Conservation (phyloP, 1,284 basidiomycete genomes). For the Termitomyces sp. region DNA sequence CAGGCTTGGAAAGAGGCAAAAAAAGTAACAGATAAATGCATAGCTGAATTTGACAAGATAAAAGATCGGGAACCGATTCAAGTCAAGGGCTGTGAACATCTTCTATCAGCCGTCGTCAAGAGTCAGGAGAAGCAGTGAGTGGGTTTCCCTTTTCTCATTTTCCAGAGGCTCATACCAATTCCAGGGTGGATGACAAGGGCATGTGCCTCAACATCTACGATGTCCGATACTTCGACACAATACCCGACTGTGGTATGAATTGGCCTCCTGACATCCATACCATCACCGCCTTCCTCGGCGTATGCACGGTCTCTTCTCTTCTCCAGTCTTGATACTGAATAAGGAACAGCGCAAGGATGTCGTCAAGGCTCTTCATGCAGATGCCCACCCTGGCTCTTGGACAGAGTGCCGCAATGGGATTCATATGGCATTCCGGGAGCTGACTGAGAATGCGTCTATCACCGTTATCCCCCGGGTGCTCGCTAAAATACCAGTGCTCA, state of each 20-base stretch:
- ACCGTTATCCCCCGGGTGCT: constrained; percentile 78
- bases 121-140: constrained; percentile 63
- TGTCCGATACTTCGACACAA: constrained; percentile 78
- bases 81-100: constrained; percentile 57
- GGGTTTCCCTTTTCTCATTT: background rate
- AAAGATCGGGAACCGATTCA: constrained; percentile 57
- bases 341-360: constrained; percentile 70
- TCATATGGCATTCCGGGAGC: constrained; percentile 56
- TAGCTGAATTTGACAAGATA: constrained; percentile 44
- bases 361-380: constrained; percentile 78
- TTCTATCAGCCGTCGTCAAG: constrained; percentile 60
- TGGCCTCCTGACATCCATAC: constrained; percentile 91
- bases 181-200: constrained; percentile 63
- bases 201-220: constrained; percentile 97
- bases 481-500: constrained; percentile 75
- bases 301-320: constrained; percentile 32
- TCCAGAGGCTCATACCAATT: background rate
- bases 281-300: constrained; percentile 77
- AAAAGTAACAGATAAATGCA: constrained; percentile 61
- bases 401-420: constrained; percentile 80
- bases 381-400: constrained; percentile 78
- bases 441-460: constrained; percentile 65
- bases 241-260: constrained; percentile 95
- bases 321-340: constrained; percentile 5
- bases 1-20: constrained; percentile 65